Conservation (phyloP, 202 grass and related monocot genomes). For the Carex sylvatica region DNA sequence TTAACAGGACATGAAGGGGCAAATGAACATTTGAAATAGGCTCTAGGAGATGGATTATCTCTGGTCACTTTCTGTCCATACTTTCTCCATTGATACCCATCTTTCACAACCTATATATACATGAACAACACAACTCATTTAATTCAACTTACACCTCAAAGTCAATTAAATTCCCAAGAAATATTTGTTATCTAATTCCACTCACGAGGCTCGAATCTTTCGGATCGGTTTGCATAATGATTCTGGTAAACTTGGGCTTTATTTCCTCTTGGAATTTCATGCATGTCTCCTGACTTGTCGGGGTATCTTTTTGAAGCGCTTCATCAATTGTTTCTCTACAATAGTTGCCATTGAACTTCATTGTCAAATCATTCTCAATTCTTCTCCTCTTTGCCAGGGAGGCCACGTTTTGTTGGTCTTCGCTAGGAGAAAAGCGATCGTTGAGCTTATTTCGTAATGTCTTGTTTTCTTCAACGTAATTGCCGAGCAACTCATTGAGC, state of each 20-base stretch:
- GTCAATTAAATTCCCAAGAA: background rate
- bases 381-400: slow-evolving; percentile 42
- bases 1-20: slow-evolving; percentile 78
- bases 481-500: slow-evolving; percentile 40
- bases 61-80: slow-evolving; percentile 92
- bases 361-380: slow-evolving; percentile 24
- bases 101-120: slow-evolving; percentile 51
- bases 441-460: background rate
- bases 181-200: background rate
- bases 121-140: background rate
- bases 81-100: slow-evolving; percentile 89
- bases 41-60: slow-evolving; percentile 79
- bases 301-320: slow-evolving; percentile 11
- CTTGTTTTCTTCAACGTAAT: slow-evolving; percentile 16
- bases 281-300: slow-evolving; percentile 27
- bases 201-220: slow-evolving; percentile 52
- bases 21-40: slow-evolving; percentile 82
- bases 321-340: background rate
- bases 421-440: background rate
- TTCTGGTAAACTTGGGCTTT: slow-evolving; percentile 32
- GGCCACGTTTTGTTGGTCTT: background rate
- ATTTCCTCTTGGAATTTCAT: slow-evolving; percentile 32
- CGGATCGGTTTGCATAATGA: slow-evolving; percentile 51
- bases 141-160: background rate
- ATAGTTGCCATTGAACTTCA: background rate